Evolutionary conservation across 208 protist genomes (phyloP).

Genomic region (Leptomonas pyrrhocoris): DNA sequence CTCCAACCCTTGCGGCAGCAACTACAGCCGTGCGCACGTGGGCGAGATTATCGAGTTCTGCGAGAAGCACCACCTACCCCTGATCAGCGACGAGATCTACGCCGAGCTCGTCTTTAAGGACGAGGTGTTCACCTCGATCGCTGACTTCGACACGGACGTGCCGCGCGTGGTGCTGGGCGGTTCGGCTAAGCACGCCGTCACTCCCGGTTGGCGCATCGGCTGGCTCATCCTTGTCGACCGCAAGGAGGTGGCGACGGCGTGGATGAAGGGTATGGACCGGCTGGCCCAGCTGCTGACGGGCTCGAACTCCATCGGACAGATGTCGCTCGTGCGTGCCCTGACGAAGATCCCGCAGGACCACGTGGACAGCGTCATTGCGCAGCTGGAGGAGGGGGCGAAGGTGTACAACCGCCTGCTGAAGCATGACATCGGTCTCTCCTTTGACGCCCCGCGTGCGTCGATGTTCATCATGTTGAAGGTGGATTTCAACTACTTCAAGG

Average conservation of each 20-base stretch:
- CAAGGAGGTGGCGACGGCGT: conserved; percentile 25
- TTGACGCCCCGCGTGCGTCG: conserved; percentile 65
- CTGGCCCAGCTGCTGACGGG: conserved; percentile 79
- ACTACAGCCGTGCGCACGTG: conserved; percentile 83
- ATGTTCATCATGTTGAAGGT: conserved; percentile 94
- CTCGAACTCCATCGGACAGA: conserved; percentile 87
- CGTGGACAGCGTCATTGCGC: conserved; percentile 46
- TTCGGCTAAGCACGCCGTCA: conserved; percentile 89
- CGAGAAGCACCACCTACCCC: conserved; percentile 80
- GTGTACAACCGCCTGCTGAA: conserved; percentile 39
- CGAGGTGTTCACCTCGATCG: conserved; percentile 75
- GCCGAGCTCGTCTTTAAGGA: conserved; percentile 90
- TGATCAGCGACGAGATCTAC: conserved; percentile 96
- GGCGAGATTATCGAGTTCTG: conserved; percentile 79
- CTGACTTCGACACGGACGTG: conserved; percentile 74
- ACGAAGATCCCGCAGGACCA: conserved; percentile 59
- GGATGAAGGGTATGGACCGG: conserved; percentile 45
- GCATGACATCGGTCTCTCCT: conserved; percentile 45
- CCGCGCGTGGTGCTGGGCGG: conserved; percentile 87
- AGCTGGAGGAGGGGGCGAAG: conserved; percentile 45
- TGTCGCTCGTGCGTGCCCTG: conserved; percentile 74
- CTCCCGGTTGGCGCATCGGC: conserved; percentile 94
- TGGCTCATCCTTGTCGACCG: conserved; percentile 88
- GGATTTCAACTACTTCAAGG: conserved; percentile 72
- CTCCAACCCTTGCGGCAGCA: conserved; percentile 95